Conservation (phyloP, 495 filamentous ascomycete species). For the Tetracladium marchalianum region DNA sequence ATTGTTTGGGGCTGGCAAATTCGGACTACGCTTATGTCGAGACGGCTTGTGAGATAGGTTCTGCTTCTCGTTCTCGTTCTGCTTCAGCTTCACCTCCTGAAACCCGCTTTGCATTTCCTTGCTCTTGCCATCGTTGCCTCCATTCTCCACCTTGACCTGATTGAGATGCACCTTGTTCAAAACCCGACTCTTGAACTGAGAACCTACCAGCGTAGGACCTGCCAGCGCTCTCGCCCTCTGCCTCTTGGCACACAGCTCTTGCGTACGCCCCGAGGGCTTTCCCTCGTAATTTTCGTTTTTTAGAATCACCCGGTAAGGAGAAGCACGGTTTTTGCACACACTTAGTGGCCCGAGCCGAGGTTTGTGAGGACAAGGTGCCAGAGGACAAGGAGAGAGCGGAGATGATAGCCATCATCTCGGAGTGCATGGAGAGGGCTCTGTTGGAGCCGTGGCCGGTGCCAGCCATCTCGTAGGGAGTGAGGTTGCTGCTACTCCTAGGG, state of each 20-base stretch:
- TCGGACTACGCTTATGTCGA: constrained; percentile 13
- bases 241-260: constrained; percentile 27
- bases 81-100: constrained; percentile 19
- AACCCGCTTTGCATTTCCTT: constrained; percentile 16
- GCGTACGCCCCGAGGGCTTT: constrained; percentile 34
- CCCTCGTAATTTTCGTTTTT: constrained; percentile 33
- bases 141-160: constrained; percentile 18
- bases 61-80: constrained; percentile 18
- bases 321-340: constrained; percentile 37
- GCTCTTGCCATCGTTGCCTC: constrained; percentile 13
- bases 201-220: constrained; percentile 18
- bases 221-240: constrained; percentile 14
- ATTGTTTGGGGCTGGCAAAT: constrained; percentile 5
- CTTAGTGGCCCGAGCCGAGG: constrained; percentile 20
- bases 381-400: constrained; percentile 36
- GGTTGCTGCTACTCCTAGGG: constrained; percentile 6
- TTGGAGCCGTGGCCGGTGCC: constrained; percentile 20
- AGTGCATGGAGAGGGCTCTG: constrained; percentile 38
- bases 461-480: constrained; percentile 11
- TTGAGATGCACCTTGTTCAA: constrained; percentile 38
- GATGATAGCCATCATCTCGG: constrained; percentile 46
- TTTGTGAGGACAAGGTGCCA: constrained; percentile 27
- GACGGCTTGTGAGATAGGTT: constrained; percentile 9
- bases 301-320: constrained; percentile 35
- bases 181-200: constrained; percentile 34